Evolutionary conservation across 208 protist species (phyloP), one percentile per base, ranked within the genome.

Genomic region (Trypanosoma congolense): DNA sequence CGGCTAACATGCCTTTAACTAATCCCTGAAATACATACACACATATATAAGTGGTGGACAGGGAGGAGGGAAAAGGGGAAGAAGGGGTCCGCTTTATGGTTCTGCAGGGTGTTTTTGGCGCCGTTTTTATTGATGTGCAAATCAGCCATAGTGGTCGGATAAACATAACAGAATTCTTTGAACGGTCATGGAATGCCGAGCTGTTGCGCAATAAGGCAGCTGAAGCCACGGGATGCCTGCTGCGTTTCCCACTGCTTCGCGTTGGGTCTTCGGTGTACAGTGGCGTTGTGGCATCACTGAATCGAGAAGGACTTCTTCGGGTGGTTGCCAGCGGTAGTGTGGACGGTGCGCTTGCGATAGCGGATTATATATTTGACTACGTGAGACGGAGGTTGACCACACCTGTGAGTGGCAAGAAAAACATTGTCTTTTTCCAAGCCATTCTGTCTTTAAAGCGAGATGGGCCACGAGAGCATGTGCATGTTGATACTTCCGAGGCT

Each of bases 121-220:
- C 62, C 4, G 62, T 75, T 5, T 70, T 75, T 55, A 43, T 66
- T 42, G 41, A 36, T 22, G 60, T 75, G 51, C 43, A 65, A 18
- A 19, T 75, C 25, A 38, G 42, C n/a, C 14, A 9, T 2, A 21
- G 28, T 46, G 26, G 43, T 0, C 46, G 62, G 0, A 49, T 65
- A 30, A 58, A 75, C 30, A 8, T 75, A 9, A 16, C 70, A 4
- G 36, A 65, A 4, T 51, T 75, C 36, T 65, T 68, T 28, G 19
- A 60, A 28, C 54, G 48, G 16, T 40, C 50, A n/a, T 77, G 70
- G 70, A 77, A 77, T 48, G 61, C 53, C 28, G 70, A 77, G 49
- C 29, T 77, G 25, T 6, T 61, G 18, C 69, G 74, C 10, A 73
- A 61, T 25, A 40, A 30, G 8, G 42, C 57, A 16, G 24, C 43